Evolutionary conservation across 768 basidiomycete species (phyloP).

Genomic region (Crassisporium funariophilum): DNA sequence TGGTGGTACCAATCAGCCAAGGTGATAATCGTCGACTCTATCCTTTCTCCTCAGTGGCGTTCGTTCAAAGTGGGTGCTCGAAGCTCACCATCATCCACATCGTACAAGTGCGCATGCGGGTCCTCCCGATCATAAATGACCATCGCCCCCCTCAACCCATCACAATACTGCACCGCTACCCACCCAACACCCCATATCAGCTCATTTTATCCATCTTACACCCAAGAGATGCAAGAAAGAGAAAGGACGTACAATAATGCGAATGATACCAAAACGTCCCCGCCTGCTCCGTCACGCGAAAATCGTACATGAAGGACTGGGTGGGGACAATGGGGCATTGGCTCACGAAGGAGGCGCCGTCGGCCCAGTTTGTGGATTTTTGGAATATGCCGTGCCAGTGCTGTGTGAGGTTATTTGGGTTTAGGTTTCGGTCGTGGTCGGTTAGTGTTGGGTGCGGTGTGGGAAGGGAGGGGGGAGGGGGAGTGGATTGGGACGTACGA

Average conservation of each 20-base stretch:
- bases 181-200: neutral
- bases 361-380: constrained; percentile 40
- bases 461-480: too few relatives aligned
- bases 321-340: constrained; percentile 50
- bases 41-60: neutral
- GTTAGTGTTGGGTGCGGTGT: too few relatives aligned
- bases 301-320: constrained; percentile 45
- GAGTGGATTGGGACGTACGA: too few relatives aligned
- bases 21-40: constrained; percentile 42
- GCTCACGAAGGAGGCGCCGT: constrained; percentile 43
- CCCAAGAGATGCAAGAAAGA: constrained; percentile 22
- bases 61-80: too few relatives aligned
- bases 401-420: constrained; percentile 13
- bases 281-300: constrained; percentile 26
- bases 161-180: constrained; percentile 40
- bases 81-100: constrained; percentile 6
- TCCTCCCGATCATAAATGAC: constrained; percentile 36
- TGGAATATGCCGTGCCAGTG: constrained; percentile 59
- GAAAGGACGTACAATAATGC: constrained; percentile 16
- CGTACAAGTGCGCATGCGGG: constrained; percentile 23
- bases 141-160: constrained; percentile 46
- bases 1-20: constrained; percentile 38
- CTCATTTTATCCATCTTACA: neutral
- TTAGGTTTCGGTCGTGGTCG: neutral
- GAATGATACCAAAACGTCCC: constrained; percentile 30